Evolutionary conservation across 1,284 basidiomycete species (phyloP).

Genomic region (Tetrapyrgos nigripes): DNA sequence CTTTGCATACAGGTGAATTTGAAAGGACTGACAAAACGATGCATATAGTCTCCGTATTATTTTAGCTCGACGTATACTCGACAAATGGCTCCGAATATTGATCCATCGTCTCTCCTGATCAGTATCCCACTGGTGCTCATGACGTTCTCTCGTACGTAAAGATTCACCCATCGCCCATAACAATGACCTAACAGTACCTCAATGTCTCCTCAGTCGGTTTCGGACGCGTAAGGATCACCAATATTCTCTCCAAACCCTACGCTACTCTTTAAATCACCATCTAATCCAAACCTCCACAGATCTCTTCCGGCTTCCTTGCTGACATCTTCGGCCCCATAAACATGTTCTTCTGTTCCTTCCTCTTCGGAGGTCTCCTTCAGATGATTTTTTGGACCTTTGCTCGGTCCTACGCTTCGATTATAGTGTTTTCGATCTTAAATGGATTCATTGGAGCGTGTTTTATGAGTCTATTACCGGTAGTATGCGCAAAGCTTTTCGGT

Average conservation of each 20-base stretch:
- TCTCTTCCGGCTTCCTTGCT: constrained; percentile 26
- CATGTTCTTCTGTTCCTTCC: constrained; percentile 31
- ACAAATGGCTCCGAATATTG: constrained; percentile 20
- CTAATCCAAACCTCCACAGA: constrained; percentile 13
- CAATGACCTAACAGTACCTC: not conserved
- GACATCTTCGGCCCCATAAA: constrained; percentile 31
- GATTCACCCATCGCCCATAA: not conserved
- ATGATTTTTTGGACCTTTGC: constrained; percentile 32
- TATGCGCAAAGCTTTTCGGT: constrained; percentile 31
- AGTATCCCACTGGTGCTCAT: constrained; percentile 29
- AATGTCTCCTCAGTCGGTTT: constrained; percentile 20
- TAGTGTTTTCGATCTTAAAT: constrained; percentile 28
- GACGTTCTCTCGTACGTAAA: constrained; percentile 24
- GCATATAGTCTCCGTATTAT: constrained; percentile 26
- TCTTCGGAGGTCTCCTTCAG: constrained; percentile 30
- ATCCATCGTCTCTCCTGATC: constrained; percentile 25
- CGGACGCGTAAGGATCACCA: constrained; percentile 25
- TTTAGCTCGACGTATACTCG: constrained; percentile 27
- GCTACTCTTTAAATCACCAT: not conserved
- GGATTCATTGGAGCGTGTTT: constrained; percentile 32
- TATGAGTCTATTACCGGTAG: constrained; percentile 29
- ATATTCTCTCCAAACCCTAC: not conserved
- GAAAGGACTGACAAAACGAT: not conserved
- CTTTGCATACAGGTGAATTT: too few species aligned
- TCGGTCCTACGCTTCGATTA: constrained; percentile 24